These are phyloP conservation scores for Backusella sp. DNA, from an alignment of 192 early-diverging fungal species.

Conservation along the genomic window DNA sequence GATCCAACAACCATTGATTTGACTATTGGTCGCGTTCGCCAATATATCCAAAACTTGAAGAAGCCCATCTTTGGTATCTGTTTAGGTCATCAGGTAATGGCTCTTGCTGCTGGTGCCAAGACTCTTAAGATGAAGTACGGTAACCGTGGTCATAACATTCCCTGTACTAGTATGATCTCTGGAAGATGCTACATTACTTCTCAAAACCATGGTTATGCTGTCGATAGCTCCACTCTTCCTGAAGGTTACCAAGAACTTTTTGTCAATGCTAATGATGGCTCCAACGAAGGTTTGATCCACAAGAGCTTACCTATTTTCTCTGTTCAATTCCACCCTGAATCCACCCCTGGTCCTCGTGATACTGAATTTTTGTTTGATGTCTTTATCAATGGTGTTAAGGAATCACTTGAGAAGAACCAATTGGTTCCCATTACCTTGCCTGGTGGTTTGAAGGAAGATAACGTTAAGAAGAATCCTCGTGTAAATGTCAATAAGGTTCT, in stretches of 20 bases:
- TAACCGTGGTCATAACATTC: slow-evolving; percentile 99
- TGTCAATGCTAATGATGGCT: slow-evolving; percentile 98
- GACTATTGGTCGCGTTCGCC: slow-evolving; percentile 77
- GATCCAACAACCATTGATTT: slow-evolving; percentile 82
- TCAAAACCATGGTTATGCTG: slow-evolving; percentile 98
- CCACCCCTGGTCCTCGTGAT: slow-evolving; percentile 93
- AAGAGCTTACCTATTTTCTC: slow-evolving; percentile 91
- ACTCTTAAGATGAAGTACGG: slow-evolving; percentile 98
- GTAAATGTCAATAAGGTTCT: slow-evolving; percentile 88
- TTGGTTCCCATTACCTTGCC: slow-evolving; percentile 77
- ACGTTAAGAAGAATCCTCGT: slow-evolving; percentile 44
- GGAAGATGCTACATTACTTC: slow-evolving; percentile 98
- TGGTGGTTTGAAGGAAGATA: slow-evolving; percentile 49
- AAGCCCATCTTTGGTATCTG: slow-evolving; percentile 99
- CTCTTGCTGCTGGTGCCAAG: slow-evolving; percentile 88
- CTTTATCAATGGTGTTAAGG: slow-evolving; percentile 78
- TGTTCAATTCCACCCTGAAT: slow-evolving; percentile 99
- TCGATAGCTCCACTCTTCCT: slow-evolving; percentile 79
- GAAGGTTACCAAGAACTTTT: slow-evolving; percentile 83
- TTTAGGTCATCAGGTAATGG: slow-evolving; percentile 95
- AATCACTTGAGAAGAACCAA: slow-evolving; percentile 68
- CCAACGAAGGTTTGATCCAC: slow-evolving; percentile 98
- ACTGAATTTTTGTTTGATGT: slow-evolving; percentile 97
- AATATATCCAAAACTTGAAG: slow-evolving; percentile 63
- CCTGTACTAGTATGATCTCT: slow-evolving; percentile 94